Percentiles rank a stretch among this genome's conserved stretches.
Conservation (phyloP, 129 eudicot species). For the Artemisia annua region DNA sequence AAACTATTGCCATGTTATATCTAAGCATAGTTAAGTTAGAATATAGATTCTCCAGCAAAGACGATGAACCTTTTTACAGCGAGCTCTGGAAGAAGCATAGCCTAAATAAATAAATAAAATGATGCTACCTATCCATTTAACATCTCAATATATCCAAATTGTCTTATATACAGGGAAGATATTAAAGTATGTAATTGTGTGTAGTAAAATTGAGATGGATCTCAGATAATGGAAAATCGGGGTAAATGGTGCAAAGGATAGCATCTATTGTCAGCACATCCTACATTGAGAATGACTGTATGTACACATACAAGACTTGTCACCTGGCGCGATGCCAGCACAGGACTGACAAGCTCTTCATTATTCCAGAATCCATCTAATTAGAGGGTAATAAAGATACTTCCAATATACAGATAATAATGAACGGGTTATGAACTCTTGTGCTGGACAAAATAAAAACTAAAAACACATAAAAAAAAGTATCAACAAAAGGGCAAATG, state of each 20-base stretch:
- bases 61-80: neutral
- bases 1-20: slow-evolving; percentile 5
- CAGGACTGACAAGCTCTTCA: too few relatives aligned
- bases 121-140: neutral
- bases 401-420: too few relatives aligned
- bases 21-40: neutral
- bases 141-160: slow-evolving; percentile 6
- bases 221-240: too few relatives aligned
- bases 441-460: too few relatives aligned
- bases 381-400: too few relatives aligned
- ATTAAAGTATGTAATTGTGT: too few relatives aligned
- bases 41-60: slow-evolving; percentile 2
- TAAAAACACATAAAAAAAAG: neutral
- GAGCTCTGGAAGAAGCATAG: slow-evolving; percentile 3
- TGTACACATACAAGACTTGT: slow-evolving; percentile 1
- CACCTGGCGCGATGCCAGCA: neutral
- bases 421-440: too few relatives aligned
- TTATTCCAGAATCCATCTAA: too few relatives aligned
- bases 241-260: neutral
- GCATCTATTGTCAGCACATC: neutral
- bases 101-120: neutral
- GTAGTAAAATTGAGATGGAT: too few relatives aligned
- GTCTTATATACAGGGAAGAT: neutral
- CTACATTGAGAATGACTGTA: slow-evolving; percentile 9
- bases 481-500: neutral